Conservation (phyloP, 495 filamentous ascomycete species). For the Penicillium herquei region DNA sequence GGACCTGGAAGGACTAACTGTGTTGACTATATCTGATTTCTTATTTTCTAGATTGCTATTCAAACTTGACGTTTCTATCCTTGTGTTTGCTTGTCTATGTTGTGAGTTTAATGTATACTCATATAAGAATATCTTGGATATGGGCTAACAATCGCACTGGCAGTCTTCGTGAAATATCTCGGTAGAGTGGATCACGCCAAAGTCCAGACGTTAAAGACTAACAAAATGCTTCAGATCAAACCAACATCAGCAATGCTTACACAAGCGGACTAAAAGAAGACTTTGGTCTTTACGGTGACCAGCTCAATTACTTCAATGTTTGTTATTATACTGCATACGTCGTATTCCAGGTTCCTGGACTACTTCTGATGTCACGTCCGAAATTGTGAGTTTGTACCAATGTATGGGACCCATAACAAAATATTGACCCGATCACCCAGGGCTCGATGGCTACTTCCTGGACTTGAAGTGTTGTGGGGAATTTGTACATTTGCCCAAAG, state of each 20-base stretch:
- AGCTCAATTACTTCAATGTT: constrained; percentile 46
- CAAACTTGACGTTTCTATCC: constrained; percentile 32
- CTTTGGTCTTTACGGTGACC: constrained; percentile 53
- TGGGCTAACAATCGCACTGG: constrained; percentile 8
- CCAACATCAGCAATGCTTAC: constrained; percentile 52
- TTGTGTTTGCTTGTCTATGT: constrained; percentile 39
- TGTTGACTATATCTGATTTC: neutral
- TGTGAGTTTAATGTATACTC: constrained; percentile 25
- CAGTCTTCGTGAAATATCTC: constrained; percentile 38
- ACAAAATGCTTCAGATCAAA: constrained; percentile 31
- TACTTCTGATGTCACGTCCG: constrained; percentile 37
- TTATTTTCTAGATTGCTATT: constrained; percentile 23
- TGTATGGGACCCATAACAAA: too few relatives aligned
- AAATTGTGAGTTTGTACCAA: constrained; percentile 20
- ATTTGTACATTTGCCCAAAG: constrained; percentile 38
- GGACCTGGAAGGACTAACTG: neutral
- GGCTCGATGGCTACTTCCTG: constrained; percentile 37
- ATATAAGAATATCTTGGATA: neutral
- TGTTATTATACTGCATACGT: constrained; percentile 41
- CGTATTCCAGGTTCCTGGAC: constrained; percentile 37
- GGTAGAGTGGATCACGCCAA: constrained; percentile 9
- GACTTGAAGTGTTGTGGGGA: constrained; percentile 28
- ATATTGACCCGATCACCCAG: constrained; percentile 5
- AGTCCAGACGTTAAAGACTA: neutral
- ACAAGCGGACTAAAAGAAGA: constrained; percentile 62